These are phyloP conservation scores for Dichotomocladium elegans DNA, from an alignment of 371 early-diverging fungal species.

Conservation along the genomic window DNA sequence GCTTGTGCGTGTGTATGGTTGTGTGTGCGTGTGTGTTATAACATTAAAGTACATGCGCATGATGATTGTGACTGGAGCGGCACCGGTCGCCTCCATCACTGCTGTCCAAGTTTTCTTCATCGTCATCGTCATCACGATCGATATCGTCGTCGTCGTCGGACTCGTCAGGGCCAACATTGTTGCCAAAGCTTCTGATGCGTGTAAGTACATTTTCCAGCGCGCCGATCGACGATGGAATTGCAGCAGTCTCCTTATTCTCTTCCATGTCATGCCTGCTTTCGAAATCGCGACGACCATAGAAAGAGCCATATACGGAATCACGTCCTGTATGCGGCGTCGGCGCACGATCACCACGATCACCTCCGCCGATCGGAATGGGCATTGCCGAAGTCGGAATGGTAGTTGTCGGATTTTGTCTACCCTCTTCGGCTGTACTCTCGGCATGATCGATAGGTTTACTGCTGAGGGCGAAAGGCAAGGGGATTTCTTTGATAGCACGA, in stretches of 20 bases:
- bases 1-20: too few relatives aligned
- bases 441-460: slow-evolving; percentile 11
- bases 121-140: slow-evolving; percentile 20
- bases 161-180: neutral
- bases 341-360: too few relatives aligned
- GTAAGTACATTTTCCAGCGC: slow-evolving; percentile 15
- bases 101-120: neutral
- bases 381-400: slow-evolving; percentile 1
- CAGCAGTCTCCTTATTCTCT: slow-evolving; percentile 6
- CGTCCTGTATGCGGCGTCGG: neutral
- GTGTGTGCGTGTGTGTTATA: too few relatives aligned
- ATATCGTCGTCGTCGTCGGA: slow-evolving; percentile 15
- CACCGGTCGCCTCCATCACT: neutral
- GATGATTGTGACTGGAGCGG: too few relatives aligned
- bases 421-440: neutral
- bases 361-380: slow-evolving; percentile 10
- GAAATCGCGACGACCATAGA: slow-evolving; percentile 48
- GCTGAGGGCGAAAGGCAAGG: slow-evolving; percentile 62
- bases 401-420: neutral
- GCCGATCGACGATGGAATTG: slow-evolving; percentile 1
- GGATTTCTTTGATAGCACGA: slow-evolving; percentile 84
- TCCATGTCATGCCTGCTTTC: slow-evolving; percentile 39
- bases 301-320: slow-evolving; percentile 24
- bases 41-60: too few relatives aligned
- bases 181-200: slow-evolving; percentile 18